Evolutionary conservation across 495 filamentous ascomycete genomes (phyloP).

Genomic region (Aspergillus conjunctus): DNA sequence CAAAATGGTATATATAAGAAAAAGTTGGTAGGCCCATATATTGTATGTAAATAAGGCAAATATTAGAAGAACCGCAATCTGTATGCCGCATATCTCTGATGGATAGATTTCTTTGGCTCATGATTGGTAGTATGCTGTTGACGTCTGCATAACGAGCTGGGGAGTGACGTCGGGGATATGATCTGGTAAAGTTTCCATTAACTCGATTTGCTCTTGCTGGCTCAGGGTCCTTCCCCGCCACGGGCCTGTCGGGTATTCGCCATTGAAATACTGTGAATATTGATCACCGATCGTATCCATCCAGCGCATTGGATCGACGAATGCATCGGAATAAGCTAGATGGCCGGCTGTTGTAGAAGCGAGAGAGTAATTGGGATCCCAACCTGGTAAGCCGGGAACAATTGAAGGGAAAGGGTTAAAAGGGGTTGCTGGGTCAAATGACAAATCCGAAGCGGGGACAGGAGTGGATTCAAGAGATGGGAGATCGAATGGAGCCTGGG

Average conservation of each 20-base stretch:
- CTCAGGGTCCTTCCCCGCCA: slow-evolving; percentile 65
- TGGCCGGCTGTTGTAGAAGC: slow-evolving; percentile 46
- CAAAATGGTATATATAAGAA: not conserved
- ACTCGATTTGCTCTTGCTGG: slow-evolving; percentile 69
- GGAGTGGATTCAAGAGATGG: slow-evolving; percentile 28
- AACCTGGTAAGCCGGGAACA: slow-evolving; percentile 51
- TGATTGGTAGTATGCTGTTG: slow-evolving; percentile 61
- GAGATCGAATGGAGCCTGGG: slow-evolving; percentile 28
- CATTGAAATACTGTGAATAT: slow-evolving; percentile 54
- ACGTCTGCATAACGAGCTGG: slow-evolving; percentile 53
- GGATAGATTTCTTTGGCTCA: slow-evolving; percentile 16
- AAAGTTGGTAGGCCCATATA: not conserved
- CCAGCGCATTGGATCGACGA: slow-evolving; percentile 45
- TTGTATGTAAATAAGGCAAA: not conserved
- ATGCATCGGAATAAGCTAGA: slow-evolving; percentile 43
- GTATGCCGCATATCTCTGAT: too few relatives aligned
- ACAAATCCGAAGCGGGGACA: slow-evolving; percentile 32
- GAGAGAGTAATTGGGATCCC: slow-evolving; percentile 47
- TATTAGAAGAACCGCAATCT: not conserved
- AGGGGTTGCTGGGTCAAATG: slow-evolving; percentile 46
- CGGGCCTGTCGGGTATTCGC: slow-evolving; percentile 44
- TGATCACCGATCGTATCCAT: slow-evolving; percentile 47
- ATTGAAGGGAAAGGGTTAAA: slow-evolving; percentile 49
- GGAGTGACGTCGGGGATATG: slow-evolving; percentile 57
- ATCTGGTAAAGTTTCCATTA: slow-evolving; percentile 66